A percentile compares a stretch with the other conserved stretches of the same genome.
Conservation (phyloP, 2,329 filamentous ascomycete genomes). For the Arthroderma sp. region DNA sequence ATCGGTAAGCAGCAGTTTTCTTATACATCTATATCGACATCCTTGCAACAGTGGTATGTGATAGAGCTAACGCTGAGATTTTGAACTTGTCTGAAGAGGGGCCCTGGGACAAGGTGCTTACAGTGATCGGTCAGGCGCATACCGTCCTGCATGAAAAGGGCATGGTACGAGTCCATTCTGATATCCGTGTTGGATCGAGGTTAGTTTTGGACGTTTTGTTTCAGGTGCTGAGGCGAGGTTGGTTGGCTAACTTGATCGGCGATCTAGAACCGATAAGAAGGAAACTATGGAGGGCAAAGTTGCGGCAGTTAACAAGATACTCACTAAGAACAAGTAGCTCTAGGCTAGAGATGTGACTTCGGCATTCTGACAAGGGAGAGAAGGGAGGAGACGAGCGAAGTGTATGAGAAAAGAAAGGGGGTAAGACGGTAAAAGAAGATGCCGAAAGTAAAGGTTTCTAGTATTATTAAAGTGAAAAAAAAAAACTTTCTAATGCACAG, state of each 20-base stretch:
- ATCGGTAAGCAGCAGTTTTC: constrained; percentile 51
- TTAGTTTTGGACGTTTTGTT: constrained; percentile 28
- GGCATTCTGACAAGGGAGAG: not conserved
- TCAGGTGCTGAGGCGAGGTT: constrained; percentile 2
- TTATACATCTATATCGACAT: not conserved
- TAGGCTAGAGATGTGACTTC: not conserved
- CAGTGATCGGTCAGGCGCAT: constrained; percentile 75
- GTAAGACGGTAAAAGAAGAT: too few relatives aligned
- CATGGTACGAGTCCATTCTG: constrained; percentile 73
- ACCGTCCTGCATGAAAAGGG: constrained; percentile 62
- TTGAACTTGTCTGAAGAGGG: constrained; percentile 50
- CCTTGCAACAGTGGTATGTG: not conserved
- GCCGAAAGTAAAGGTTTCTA: not conserved
- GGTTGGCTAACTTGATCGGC: not conserved
- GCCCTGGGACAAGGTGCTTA: constrained; percentile 78
- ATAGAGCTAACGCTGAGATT: not conserved
- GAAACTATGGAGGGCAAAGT: constrained; percentile 77
- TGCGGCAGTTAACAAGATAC: constrained; percentile 43
- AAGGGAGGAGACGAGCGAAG: not conserved
- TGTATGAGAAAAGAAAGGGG: not conserved
- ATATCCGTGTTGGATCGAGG: constrained; percentile 75
- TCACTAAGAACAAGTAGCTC: constrained; percentile 25
- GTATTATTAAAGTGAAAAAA: too few relatives aligned
- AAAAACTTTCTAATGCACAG: not conserved
- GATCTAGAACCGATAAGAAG: constrained; percentile 63